These are phyloP conservation scores for Leptographium lundbergii DNA, from an alignment of 2,329 filamentous ascomycete species.

Conservation along the genomic window DNA sequence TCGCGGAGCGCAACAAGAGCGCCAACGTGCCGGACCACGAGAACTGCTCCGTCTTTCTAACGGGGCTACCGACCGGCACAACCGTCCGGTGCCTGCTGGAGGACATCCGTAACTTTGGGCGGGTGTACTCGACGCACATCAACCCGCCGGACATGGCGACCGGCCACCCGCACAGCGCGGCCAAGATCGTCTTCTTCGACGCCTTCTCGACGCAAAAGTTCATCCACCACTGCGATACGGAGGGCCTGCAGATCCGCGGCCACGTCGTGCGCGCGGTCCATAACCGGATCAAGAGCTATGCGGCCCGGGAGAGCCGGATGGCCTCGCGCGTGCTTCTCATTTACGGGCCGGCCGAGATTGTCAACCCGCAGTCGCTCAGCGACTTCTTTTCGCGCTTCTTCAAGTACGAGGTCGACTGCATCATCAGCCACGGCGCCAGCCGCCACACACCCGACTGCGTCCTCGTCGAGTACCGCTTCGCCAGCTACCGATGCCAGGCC, in stretches of 20 bases:
- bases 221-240: neutral
- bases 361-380: constrained; percentile 27
- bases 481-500: constrained; percentile 39
- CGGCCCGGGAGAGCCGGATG: constrained; percentile 11
- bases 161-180: constrained; percentile 26
- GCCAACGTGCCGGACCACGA: constrained; percentile 24
- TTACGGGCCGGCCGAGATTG: constrained; percentile 28
- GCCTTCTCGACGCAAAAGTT: constrained; percentile 7
- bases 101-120: constrained; percentile 30
- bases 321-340: constrained; percentile 36
- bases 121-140: constrained; percentile 38
- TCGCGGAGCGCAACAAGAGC: constrained; percentile 23
- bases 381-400: constrained; percentile 30
- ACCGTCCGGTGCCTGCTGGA: neutral
- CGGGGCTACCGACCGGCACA: constrained; percentile 32
- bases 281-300: constrained; percentile 12
- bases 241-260: constrained; percentile 24
- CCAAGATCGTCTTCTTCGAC: constrained; percentile 37
- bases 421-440: constrained; percentile 19
- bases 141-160: constrained; percentile 29
- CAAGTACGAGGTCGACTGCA: constrained; percentile 33
- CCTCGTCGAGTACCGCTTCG: constrained; percentile 39
- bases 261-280: constrained; percentile 25
- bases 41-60: constrained; percentile 42
- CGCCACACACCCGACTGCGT: neutral